Base-by-base conservation (phyloP, 805 yeast species). In the Nakazawaea anatomiae region DNA sequence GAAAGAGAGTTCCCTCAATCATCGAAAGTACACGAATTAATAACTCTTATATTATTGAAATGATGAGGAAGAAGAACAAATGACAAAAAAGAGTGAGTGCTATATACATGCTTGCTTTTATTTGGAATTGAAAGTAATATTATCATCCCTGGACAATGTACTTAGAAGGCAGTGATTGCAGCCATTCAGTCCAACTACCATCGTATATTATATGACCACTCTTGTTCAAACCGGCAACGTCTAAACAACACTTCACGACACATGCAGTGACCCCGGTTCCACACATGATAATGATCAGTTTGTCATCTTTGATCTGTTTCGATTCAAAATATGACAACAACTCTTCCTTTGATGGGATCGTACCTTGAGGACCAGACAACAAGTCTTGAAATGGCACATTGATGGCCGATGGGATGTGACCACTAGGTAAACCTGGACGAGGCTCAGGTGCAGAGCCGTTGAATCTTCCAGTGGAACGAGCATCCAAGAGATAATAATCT, bases 241-340 rank as follows among this genome's bases (percentile, higher is more conserved):
- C 83, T 41, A 87, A 64, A 1, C 96, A 98, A 7, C 85, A 71
- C 66, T 87, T 85, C 44, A 92, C 75, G 40, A 94, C 82, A 55
- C 92, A 89, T 0, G 97, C 98, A 9, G 97, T 85, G 46, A 94
- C 97, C 44, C 98, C 99, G 0, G 97, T 85, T 31, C 98, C 99
- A 64, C 99, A 94, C 88, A 88, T 82, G 39, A 86, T 87, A 46
- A 94, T 81, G 18, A 87, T 81, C 10, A 89, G 91, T 60, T 85
- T 84, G 14, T 72, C 66, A 18, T 60, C 68, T 42, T 64, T 65
- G 38, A 74, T 58, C 9, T 58, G 69, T 40, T 75, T 64, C 41
- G 67, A 69, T 7, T 72, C 61, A 56, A 90, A 76, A 9, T 81
- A 64, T 12, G 67, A 60, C 6, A 63, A 52, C 39, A 92, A 61